Conservation (phyloP, 2,329 filamentous ascomycete species). For the Stemphylium beticola region DNA sequence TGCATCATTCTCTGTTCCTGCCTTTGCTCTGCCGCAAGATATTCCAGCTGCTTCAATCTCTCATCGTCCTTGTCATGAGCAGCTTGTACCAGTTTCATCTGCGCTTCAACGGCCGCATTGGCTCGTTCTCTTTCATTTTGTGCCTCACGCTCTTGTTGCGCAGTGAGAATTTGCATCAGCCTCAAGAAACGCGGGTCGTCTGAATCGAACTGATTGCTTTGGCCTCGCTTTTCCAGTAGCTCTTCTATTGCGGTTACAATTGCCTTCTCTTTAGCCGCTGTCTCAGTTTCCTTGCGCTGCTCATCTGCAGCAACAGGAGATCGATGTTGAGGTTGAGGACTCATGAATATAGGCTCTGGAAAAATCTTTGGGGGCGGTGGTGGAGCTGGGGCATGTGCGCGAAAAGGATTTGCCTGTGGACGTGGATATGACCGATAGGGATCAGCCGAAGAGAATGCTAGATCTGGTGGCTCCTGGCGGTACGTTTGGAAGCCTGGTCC, state of each 20-base stretch:
- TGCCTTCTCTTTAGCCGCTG: background rate
- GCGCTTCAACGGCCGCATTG: background rate
- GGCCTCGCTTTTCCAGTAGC: background rate
- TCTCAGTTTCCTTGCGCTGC: background rate
- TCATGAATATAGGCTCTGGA: background rate
- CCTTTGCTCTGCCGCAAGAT: background rate
- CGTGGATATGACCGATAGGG: background rate
- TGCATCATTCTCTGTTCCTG: background rate
- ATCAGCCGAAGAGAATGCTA: background rate
- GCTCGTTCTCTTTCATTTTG: conserved; percentile 6
- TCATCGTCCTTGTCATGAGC: background rate
- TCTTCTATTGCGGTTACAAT: background rate
- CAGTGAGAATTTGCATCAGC: conserved; percentile 11
- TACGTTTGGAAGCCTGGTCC: background rate
- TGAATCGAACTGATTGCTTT: background rate
- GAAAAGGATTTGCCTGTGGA: background rate
- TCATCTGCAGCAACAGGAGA: background rate
- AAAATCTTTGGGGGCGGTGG: background rate
- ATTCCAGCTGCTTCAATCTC: conserved; percentile 2
- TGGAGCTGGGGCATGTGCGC: background rate
- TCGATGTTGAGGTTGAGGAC: background rate
- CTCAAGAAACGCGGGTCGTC: conserved; percentile 8
- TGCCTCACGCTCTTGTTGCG: conserved; percentile 11
- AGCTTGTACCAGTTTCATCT: conserved; percentile 5
- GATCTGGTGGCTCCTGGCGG: background rate